Evolutionary conservation across 2,329 filamentous ascomycete species (phyloP), one percentile per base, ranked within the genome.

Genomic region (Penicillium sp.): DNA sequence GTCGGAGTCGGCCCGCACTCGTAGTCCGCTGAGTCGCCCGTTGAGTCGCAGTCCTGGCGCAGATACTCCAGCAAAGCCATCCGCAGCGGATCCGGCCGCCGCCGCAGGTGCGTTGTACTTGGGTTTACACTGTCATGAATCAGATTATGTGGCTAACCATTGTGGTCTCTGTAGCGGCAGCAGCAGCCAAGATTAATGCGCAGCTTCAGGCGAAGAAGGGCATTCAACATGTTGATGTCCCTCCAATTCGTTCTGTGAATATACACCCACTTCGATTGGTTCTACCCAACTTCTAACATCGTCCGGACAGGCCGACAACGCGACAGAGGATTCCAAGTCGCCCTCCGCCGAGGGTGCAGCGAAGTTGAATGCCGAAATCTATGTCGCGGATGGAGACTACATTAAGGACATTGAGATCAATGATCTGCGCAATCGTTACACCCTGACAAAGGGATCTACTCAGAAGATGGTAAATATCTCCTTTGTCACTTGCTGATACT

Each of bases 401-500:
- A 97, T 98, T 73, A 93, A 94, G 72, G 93, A 98, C 66, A 95
- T 98, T 65, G 93, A 97, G 76, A 88, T 98, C 76, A 98, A 98
- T 71, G 91, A 97, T 72, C 75, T 97, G 65, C 85, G 91, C 57
- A 98, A 97, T 69, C 87, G 91, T 62, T 98, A 98, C 72, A 85
- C 90, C 69, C 79, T 98, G 75, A 98, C 91, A 57, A 97, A 96
- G 77, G 89, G 90, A 65, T 87, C 88, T 63, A 95, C 89, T 59
- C 93, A 97, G 78, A 95, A 95, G 82, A 95, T 93, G 91, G 93
- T 98, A 96, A 95, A 85, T 90, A 84, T 73, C 80, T 81, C 79
- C 78, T 74, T 80, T 76, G 76, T 76, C 44, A 71, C 74, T 76
- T 79, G 81, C 83, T 87, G 82, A 86, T 86, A 61, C 69, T 68